Evolutionary conservation across 2,329 filamentous ascomycete genomes (phyloP), one percentile per base, ranked within the genome.

Genomic region (Ciborinia camelliae): DNA sequence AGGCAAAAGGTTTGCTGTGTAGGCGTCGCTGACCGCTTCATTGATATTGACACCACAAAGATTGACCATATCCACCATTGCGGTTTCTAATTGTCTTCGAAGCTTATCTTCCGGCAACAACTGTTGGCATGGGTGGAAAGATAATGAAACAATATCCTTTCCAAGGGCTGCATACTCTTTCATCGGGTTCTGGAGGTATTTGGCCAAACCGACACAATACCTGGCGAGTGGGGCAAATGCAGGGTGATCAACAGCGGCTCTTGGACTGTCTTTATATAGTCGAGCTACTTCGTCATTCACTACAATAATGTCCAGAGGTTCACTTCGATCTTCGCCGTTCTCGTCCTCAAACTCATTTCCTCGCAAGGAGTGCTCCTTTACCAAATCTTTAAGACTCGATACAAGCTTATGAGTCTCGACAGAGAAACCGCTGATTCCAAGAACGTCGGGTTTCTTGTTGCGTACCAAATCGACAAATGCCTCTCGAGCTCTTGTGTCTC

Each of bases 51-150:
- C 91, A 74, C 95, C 95, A 53, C 93, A 92, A 51, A 99, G 86
- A 75, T 99, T 99, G 71, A 99, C 95, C 84, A 97, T 97, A 75
- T 99, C 95, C 14, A 99, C 94, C 86, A 99, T 91, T 52, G 94
- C 92, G n/a, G 91, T 96, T 73, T 99, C 95, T 20, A 99, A 83
- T 66, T 92, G 87, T 75, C 91, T 92, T 68, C 89, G 80, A 47
- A 99, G 82, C 79, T 96, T 93, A 45, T 98, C 94, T 67, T 92
- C 86, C 0, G 93, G 90, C 18, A 99, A 83, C 37, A 97, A 84
- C 67, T 93, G 90, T 76, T 99, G 95, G 72, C 92, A 93, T 4
- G 91, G 86, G 71, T 97, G 92, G 77, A 97, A 97, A 26, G 88
- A 85, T 66, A 99, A 84, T 1, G 94, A 96, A 15, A 89, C 81